These are phyloP conservation scores for Leccinum rimulosum DNA, from an alignment of 768 basidiomycete genomes.

Conservation along the genomic window DNA sequence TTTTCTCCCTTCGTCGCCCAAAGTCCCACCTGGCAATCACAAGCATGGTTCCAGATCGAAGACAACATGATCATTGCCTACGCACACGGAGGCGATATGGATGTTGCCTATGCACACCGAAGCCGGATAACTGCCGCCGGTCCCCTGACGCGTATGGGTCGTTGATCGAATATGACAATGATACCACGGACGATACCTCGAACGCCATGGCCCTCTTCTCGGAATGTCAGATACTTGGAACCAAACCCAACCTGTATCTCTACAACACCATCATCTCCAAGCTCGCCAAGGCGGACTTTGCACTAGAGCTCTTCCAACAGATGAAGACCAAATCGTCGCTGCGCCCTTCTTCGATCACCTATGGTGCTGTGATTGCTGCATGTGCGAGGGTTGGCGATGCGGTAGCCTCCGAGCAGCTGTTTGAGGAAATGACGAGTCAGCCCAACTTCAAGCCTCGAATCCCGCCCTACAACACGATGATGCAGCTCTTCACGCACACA, in stretches of 20 bases:
- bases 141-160: slow-evolving; percentile 91
- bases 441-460: slow-evolving; percentile 82
- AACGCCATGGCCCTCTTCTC: slow-evolving; percentile 83
- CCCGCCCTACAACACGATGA: slow-evolving; percentile 98
- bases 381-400: slow-evolving; percentile 93
- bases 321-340: slow-evolving; percentile 68
- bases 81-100: slow-evolving; percentile 77
- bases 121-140: slow-evolving; percentile 73
- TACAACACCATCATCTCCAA: slow-evolving; percentile 98
- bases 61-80: slow-evolving; percentile 87
- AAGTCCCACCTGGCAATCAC: slow-evolving; percentile 46
- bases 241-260: slow-evolving; percentile 79
- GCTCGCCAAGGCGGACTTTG: slow-evolving; percentile 86
- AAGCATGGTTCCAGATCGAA: slow-evolving; percentile 76
- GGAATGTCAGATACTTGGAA: slow-evolving; percentile 68
- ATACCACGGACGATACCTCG: slow-evolving; percentile 93
- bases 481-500: slow-evolving; percentile 92
- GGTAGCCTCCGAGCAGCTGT: slow-evolving; percentile 75
- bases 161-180: slow-evolving; percentile 81
- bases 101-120: slow-evolving; percentile 80
- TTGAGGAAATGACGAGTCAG: slow-evolving; percentile 76
- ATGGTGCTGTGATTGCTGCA: slow-evolving; percentile 90
- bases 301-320: slow-evolving; percentile 80
- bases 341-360: slow-evolving; percentile 81
- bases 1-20: slow-evolving; percentile 36